Percentiles rank a stretch among this genome's conserved stretches.
Conservation (phyloP, 176 grass and related monocot genomes). For the Echinochloa phyllopogon region DNA sequence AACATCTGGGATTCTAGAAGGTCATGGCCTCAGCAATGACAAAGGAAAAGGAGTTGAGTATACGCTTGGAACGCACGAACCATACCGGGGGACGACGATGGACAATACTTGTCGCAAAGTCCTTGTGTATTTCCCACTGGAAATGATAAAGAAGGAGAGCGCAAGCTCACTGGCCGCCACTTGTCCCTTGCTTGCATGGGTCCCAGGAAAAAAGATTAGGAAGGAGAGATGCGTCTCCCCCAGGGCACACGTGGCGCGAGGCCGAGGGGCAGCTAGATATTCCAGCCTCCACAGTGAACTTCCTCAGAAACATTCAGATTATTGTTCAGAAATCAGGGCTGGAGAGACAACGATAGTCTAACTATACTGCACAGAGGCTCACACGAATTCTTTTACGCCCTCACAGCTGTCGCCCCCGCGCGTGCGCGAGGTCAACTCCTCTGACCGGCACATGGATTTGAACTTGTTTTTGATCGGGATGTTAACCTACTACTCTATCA, state of each 20-base stretch:
- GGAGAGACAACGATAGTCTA: conserved; percentile 19
- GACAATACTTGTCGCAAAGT: background rate
- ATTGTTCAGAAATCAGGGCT: conserved; percentile 8
- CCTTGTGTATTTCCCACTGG: conserved; percentile 18
- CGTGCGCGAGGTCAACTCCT: conserved; percentile 48
- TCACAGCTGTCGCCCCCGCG: conserved; percentile 39
- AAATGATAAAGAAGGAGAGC: background rate
- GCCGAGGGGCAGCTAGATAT: conserved; percentile 14
- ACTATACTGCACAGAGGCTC: conserved; percentile 11
- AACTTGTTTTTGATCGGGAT: conserved; percentile 49
- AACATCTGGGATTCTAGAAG: conserved; percentile 31
- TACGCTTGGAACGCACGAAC: conserved; percentile 8
- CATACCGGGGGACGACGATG: background rate
- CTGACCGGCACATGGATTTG: conserved; percentile 47
- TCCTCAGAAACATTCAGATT: conserved; percentile 32
- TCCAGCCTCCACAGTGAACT: background rate
- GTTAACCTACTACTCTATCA: conserved; percentile 5
- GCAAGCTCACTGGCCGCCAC: background rate
- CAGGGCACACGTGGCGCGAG: conserved; percentile 37
- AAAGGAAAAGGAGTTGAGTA: conserved; percentile 10
- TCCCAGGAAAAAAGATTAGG: background rate
- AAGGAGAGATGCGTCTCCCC: background rate
- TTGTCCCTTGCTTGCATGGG: conserved; percentile 36
- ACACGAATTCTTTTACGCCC: conserved; percentile 9
- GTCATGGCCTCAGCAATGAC: conserved; percentile 37